Evolutionary conservation across 768 basidiomycete species (phyloP), one percentile per base, ranked within the genome.

Genomic region (Hygrocybe coccinea): DNA sequence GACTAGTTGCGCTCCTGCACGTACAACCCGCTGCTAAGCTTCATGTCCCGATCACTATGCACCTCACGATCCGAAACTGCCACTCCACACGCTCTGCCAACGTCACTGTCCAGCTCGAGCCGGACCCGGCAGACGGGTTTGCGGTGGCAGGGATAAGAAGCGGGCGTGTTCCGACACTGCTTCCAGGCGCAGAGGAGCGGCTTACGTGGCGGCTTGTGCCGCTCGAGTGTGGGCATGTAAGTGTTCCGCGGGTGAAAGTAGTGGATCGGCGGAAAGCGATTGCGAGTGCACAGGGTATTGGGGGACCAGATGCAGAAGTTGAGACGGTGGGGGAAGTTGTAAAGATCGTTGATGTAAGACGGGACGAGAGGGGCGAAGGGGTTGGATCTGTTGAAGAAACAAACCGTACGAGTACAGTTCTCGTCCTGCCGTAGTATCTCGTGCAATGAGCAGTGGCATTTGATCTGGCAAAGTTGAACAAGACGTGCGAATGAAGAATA

Each of bases 81-180:
- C 78, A 85, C 56, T 75, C 79, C 2, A 73, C 74, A 7, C 79
- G 84, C 35, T 81, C 90, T 2, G 86, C 87, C 0, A 85, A 84
- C 59, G 69, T 95, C 34, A 74, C 81, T 10, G 77, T 93, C 8
- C 81, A 86, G 34, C 76, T 94, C 25, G 92, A 95, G 52, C 77
- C 83, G 1, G 84, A 86, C 57, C 60, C 71, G 14, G 57, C 71
- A 11, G 89, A 90, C 39, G 76, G 79, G n/a, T 95, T 97, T 68
- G 82, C 94, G 14, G 81, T 93, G 41, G 81, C 89, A 2, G 94
- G 95, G 0, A 66, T 88, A 35, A 76, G 89, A 46, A 80, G 74
- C 48, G 82, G 83, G 2, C 79, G 84, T 9, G 60, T 91, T 8
- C 85, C 90, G 2, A 70, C 87, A 44, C 71, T 97, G n/a, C 73